A percentile compares a stretch with the other conserved stretches of the same genome.
Conservation (phyloP, 2,329 filamentous ascomycete species). For the Kalaharituber pfeilii region DNA sequence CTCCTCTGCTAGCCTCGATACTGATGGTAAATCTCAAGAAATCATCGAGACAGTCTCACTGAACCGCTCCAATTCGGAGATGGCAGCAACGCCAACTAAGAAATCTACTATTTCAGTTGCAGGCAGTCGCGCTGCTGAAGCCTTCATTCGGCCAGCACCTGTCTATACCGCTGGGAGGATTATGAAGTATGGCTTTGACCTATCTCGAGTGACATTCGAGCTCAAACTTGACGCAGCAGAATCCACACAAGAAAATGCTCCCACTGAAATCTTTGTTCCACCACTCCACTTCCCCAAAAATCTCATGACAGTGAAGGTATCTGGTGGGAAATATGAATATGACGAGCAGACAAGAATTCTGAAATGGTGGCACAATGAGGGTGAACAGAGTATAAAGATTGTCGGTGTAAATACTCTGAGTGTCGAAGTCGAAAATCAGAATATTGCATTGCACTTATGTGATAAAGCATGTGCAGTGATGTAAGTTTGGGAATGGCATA, state of each 20-base stretch:
- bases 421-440: conserved; percentile 55
- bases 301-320: conserved; percentile 53
- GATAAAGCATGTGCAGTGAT: conserved; percentile 34
- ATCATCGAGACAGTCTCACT: background rate
- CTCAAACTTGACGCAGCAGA: conserved; percentile 48
- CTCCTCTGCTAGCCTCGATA: conserved; percentile 7
- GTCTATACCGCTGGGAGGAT: conserved; percentile 57
- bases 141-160: conserved; percentile 74
- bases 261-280: conserved; percentile 72
- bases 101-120: conserved; percentile 31
- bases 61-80: background rate
- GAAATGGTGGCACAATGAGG: conserved; percentile 83
- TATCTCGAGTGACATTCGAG: conserved; percentile 59
- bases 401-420: conserved; percentile 46
- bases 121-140: conserved; percentile 79
- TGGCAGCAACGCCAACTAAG: background rate
- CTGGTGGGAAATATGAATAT: conserved; percentile 80
- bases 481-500: too few relatives aligned
- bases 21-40: background rate
- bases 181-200: conserved; percentile 58
- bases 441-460: conserved; percentile 40
- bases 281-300: conserved; percentile 80
- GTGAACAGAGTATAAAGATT: conserved; percentile 62
- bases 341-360: conserved; percentile 53
- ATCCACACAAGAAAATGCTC: conserved; percentile 43